Conservation (phyloP, 148 eudicot genomes). For the Camellia sinensis region DNA sequence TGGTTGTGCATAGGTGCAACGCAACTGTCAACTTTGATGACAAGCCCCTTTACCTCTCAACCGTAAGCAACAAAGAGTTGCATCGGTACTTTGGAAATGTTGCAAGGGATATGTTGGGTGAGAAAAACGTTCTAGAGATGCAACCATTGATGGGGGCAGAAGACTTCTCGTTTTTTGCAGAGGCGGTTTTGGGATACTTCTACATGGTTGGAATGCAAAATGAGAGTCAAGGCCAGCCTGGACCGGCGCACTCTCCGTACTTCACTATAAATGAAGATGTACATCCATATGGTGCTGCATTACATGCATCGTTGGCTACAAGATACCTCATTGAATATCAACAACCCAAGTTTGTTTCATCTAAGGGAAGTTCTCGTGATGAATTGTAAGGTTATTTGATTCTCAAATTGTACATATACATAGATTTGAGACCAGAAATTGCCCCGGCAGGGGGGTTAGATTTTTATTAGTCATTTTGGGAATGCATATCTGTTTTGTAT, state of each 20-base stretch:
- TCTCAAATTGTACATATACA: no score
- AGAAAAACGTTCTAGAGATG: slow-evolving; percentile 36
- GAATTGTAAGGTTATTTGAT: slow-evolving; percentile 22
- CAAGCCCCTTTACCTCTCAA: slow-evolving; percentile 43
- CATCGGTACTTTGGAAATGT: slow-evolving; percentile 46
- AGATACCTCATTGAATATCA: slow-evolving; percentile 35
- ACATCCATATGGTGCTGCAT: slow-evolving; percentile 69
- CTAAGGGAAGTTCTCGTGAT: slow-evolving; percentile 18
- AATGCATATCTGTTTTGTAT: no score
- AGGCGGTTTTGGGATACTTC: slow-evolving; percentile 56
- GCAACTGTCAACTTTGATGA: slow-evolving; percentile 50
- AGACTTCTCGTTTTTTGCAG: slow-evolving; percentile 70
- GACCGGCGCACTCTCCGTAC: slow-evolving; percentile 45
- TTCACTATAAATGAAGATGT: slow-evolving; percentile 55
- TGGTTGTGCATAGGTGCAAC: slow-evolving; percentile 72
- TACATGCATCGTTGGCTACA: slow-evolving; percentile 64
- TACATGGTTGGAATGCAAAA: slow-evolving; percentile 57
- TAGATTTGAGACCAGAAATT: not conserved
- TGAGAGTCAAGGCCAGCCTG: slow-evolving; percentile 36
- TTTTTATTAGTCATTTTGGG: not conserved
- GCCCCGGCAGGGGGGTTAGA: no score
- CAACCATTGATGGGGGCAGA: slow-evolving; percentile 63
- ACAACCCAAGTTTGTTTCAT: not conserved
- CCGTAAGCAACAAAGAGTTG: slow-evolving; percentile 48
- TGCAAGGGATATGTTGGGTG: slow-evolving; percentile 55